phyloP scores from a whole-genome alignment of 257 asterid species.

The Prunella vulgaris region DNA sequence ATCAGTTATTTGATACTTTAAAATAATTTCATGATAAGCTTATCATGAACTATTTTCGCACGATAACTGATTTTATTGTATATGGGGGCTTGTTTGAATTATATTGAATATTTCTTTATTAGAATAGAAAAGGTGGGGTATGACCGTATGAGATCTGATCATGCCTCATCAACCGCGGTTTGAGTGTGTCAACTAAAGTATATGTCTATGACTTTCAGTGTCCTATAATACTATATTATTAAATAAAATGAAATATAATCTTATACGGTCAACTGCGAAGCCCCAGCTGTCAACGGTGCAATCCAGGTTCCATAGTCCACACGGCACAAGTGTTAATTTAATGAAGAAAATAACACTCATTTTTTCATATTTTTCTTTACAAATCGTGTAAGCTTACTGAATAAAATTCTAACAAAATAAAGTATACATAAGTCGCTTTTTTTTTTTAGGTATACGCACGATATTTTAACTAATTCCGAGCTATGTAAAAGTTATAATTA shows the following conservation, averaged over 20 bases:
- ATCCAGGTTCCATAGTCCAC: conserved; percentile 18
- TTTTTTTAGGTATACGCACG: not conserved
- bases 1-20: too few relatives aligned
- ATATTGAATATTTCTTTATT: not conserved
- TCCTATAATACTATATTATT: not conserved
- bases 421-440: not conserved
- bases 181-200: not conserved
- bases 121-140: not conserved
- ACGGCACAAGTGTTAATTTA: not conserved
- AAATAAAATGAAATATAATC: not conserved
- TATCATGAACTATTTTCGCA: too few relatives aligned
- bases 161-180: not conserved
- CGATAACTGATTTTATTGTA: too few relatives aligned
- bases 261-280: conserved; percentile 3
- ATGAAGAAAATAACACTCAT: not conserved
- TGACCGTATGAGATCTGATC: too few relatives aligned
- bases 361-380: not conserved
- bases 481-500: not conserved
- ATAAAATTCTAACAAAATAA: not conserved
- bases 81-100: not conserved
- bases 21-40: too few relatives aligned
- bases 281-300: conserved; percentile 5
- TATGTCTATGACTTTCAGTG: not conserved
- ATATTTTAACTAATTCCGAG: not conserved
- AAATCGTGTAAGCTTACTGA: not conserved